These are phyloP conservation scores for Ceratobasidium sp. DNA, from an alignment of 1,284 basidiomycete species.

Conservation along the genomic window DNA sequence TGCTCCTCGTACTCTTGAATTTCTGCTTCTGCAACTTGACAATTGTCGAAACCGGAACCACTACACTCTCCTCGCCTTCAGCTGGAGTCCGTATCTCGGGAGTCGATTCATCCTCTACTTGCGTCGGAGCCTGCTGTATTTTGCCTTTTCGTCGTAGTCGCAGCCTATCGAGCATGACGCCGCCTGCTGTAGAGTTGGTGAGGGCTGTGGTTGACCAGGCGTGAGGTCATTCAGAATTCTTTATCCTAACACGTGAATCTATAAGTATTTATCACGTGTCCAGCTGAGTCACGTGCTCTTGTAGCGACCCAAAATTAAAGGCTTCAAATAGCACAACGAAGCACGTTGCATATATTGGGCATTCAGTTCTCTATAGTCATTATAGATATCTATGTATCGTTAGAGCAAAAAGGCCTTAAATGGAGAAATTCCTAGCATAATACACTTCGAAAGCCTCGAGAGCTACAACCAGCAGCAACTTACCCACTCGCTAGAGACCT, in stretches of 20 bases:
- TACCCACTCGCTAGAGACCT: too few species aligned
- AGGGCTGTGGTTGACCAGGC: background rate
- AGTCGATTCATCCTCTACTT: background rate
- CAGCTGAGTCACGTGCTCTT: too few species aligned
- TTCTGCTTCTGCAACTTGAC: slow-evolving; percentile 36
- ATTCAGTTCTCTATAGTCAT: too few species aligned
- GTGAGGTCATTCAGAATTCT: slow-evolving; percentile 8
- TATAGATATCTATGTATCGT: too few species aligned
- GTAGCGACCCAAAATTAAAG: too few species aligned
- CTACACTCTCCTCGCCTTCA: slow-evolving; percentile 21
- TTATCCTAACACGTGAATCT: background rate
- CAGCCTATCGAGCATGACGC: background rate
- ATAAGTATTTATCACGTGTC: too few species aligned
- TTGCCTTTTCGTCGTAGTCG: slow-evolving; percentile 9
- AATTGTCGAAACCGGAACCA: slow-evolving; percentile 29
- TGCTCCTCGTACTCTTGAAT: slow-evolving; percentile 20
- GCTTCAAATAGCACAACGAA: too few species aligned
- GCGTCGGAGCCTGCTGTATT: background rate
- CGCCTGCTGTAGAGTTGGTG: background rate
- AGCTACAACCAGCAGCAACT: too few species aligned
- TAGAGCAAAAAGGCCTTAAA: too few species aligned
- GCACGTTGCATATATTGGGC: too few species aligned
- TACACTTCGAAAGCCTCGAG: too few species aligned
- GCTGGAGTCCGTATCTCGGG: slow-evolving; percentile 37
- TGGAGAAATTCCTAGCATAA: too few species aligned